These are phyloP conservation scores for Grigorovia jiainica DNA, from an alignment of 805 yeast genomes.

Conservation along the genomic window DNA sequence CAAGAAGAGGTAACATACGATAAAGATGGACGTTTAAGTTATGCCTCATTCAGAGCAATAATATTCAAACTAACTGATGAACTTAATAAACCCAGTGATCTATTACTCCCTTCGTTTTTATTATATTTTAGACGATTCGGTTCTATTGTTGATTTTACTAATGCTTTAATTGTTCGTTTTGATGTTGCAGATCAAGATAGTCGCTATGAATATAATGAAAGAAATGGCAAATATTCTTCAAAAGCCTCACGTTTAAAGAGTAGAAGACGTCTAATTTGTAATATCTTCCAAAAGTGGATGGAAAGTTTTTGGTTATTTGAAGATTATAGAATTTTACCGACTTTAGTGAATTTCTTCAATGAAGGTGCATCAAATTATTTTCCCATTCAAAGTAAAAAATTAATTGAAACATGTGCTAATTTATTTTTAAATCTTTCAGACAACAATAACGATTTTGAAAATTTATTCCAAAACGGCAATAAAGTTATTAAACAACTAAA, in stretches of 20 bases:
- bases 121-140: slow-evolving; percentile 68
- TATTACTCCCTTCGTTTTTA: slow-evolving; percentile 65
- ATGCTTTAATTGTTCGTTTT: slow-evolving; percentile 56
- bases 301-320: slow-evolving; percentile 79
- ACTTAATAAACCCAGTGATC: slow-evolving; percentile 49
- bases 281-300: slow-evolving; percentile 72
- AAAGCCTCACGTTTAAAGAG: slow-evolving; percentile 40
- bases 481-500: neutral
- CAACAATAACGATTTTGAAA: neutral
- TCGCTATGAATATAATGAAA: slow-evolving; percentile 26
- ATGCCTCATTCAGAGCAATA: slow-evolving; percentile 64
- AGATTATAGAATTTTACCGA: slow-evolving; percentile 56
- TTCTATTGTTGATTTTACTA: slow-evolving; percentile 54
- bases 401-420: slow-evolving; percentile 54
- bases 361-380: slow-evolving; percentile 55
- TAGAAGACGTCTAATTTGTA: slow-evolving; percentile 58
- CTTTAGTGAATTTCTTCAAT: slow-evolving; percentile 67
- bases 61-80: slow-evolving; percentile 62
- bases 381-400: slow-evolving; percentile 55
- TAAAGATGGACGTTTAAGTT: slow-evolving; percentile 43
- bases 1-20: slow-evolving; percentile 33
- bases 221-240: slow-evolving; percentile 32
- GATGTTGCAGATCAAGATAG: slow-evolving; percentile 37
- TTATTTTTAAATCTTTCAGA: slow-evolving; percentile 33
- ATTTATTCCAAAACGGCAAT: neutral